Conservation (phyloP, 805 yeast genomes). For the Brettanomyces nanus region DNA sequence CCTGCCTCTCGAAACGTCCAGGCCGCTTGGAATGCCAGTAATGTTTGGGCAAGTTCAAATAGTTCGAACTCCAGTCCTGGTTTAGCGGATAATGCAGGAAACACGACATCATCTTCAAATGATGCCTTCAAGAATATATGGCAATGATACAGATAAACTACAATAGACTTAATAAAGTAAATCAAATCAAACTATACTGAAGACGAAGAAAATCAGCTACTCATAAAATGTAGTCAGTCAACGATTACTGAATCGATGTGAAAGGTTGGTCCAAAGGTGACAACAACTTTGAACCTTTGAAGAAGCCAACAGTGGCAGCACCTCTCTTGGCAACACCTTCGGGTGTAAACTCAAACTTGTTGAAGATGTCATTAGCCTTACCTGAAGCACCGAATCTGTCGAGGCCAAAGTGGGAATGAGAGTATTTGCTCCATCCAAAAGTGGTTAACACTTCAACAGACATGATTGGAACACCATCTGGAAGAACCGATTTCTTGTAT, state of each 20-base stretch:
- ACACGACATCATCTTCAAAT: conserved; percentile 11
- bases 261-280: conserved; percentile 82
- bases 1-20: not conserved
- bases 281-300: conserved; percentile 61
- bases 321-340: conserved; percentile 90
- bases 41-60: conserved; percentile 10
- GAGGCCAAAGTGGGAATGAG: conserved; percentile 95
- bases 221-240: too few relatives aligned
- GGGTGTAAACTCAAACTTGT: conserved; percentile 81
- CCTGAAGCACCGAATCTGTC: conserved; percentile 97
- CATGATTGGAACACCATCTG: conserved; percentile 88
- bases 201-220: too few relatives aligned
- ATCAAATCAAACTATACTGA: too few relatives aligned
- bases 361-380: conserved; percentile 74
- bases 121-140: conserved; percentile 28
- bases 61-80: conserved; percentile 4
- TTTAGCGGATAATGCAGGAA: conserved; percentile 1
- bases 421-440: conserved; percentile 87
- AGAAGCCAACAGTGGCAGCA: conserved; percentile 67
- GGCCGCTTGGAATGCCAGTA: conserved; percentile 4
- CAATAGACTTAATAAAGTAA: not conserved
- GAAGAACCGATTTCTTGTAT: conserved; percentile 80
- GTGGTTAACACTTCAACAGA: conserved; percentile 92
- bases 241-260: conserved; percentile 27
- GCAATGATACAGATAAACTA: conserved; percentile 10